phyloP scores from a whole-genome alignment of 331 rosid species.

The Cydonia oblonga region DNA sequence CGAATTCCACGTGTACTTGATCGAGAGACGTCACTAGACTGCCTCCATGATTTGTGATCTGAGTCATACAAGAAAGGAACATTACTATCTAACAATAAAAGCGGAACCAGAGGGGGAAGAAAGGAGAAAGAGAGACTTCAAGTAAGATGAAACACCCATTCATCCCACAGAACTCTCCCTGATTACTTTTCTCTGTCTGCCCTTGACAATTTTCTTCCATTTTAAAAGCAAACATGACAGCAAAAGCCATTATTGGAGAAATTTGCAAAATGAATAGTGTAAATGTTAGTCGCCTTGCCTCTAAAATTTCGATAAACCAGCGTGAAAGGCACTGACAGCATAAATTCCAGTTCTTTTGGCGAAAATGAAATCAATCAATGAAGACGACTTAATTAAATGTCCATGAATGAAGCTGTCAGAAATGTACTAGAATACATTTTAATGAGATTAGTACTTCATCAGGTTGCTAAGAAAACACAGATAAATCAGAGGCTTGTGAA shows the following conservation, averaged over 20 bases:
- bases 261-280: not conserved
- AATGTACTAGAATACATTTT: not conserved
- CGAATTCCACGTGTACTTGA: conserved; percentile 42
- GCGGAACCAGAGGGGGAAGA: not conserved
- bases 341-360: not conserved
- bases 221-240: not conserved
- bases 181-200: not conserved
- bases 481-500: not conserved
- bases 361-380: not conserved
- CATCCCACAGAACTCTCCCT: not conserved
- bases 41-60: conserved; percentile 49
- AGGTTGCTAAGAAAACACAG: not conserved
- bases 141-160: not conserved
- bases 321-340: not conserved
- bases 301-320: not conserved
- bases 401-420: not conserved
- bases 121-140: not conserved
- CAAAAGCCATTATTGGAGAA: not conserved
- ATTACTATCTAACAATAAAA: not conserved
- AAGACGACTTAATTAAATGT: not conserved
- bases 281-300: not conserved
- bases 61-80: conserved; percentile 23
- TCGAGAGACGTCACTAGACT: conserved; percentile 43
- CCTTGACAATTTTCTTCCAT: not conserved
- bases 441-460: not conserved